Base-by-base conservation (phyloP, 768 basidiomycete species). In the Pisolithus orientalis region DNA sequence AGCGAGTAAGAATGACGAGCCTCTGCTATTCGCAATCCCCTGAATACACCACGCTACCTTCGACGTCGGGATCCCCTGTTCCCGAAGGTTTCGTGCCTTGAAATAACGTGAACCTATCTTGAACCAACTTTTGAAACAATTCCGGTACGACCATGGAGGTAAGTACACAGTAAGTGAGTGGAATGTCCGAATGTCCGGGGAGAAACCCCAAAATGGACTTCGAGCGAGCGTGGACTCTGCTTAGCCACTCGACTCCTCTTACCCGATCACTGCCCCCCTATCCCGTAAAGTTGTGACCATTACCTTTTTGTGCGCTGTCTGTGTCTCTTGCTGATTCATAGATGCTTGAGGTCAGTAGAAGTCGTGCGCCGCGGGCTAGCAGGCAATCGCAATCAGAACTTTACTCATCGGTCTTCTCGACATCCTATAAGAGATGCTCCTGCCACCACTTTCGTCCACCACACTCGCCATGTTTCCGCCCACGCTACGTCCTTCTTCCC, bases 381-480 rank as follows among this genome's bases (percentile, higher is more conserved):
- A 44, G 25, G 14, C 44, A 44, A 16, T 44, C 44, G 14, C 44
- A 44, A 16, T 44, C 44, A 25, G 25, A 16, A 17, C 25, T 34
- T 37, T 47, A 16, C 21, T 17, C 8, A 4, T 21, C 31, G 6
- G 9, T 47, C n/a, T 7, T 42, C n/a, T 47, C 32, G 21, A 21
- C 24, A n/a, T 5, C 6, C 32, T 25, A 47, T 47, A 32, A 37
- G 31, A 21, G n/a, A 34, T n/a, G 59, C 61, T 38, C 40, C 39
- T 56, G 50, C 53, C 25, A 17, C 51, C 50, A 57, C 53, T 53
- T 58, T 63, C 57, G 57, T 63, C 63, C 58, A 27, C 62, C 61
- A 7, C 44, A 53, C 34, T 57, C 58, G 55, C 39, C 5, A 66
- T 70, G 66, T 52, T 59, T 6, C 40, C 49, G 42, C 2, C 44